Base-by-base conservation (phyloP, 202 grass and related monocot species). In the Hordeum pubiflorum region DNA sequence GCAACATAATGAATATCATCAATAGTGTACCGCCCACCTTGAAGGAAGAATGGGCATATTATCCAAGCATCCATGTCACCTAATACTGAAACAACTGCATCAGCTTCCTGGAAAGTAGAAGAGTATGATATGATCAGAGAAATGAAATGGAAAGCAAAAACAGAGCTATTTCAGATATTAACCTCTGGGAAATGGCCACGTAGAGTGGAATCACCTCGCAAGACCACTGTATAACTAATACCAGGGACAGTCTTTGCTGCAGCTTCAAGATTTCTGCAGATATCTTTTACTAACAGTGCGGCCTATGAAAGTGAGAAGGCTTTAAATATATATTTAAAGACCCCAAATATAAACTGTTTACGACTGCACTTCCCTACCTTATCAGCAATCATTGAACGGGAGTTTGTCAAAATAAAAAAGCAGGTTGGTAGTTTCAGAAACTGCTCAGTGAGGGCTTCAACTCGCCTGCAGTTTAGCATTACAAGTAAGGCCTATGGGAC, bases 11-110 rank as follows among this genome's bases (percentile, higher is more conserved):
- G 94, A 72, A 89, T 82, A 68, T 97, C 92, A 86, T 93, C 58
- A 82, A 97, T 88, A 83, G 94, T 97, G 76, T 97, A 97, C 39
- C 94, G 86, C 22, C 94, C 94, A 72, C 92, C 94, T 94, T 97
- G 94, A 84, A 97, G 88, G 80, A 97, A 97, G 82, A 97, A 97
- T 69, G 94, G 94, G 40, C 94, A 97, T 68, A 97, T 97, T 81
- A 97, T 97, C 91, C 94, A 97, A 84, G 94, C 94, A 89, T 97
- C 94, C 88, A 97, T 97, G 82, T 97, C 94, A 31, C 92, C 94
- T 79, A 97, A 87, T 84, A 97, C 84, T 60, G 94, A 97, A 65
- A 97, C 86, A 87, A 84, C 94, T 46, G 94, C 92, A 84, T 97
- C 90, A 69, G 90, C 90, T 97, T 97, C 94, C 94, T 97, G 83